Percentiles rank a stretch among this genome's conserved stretches.
These are phyloP conservation scores for Euptelea pleiosperma DNA, from an alignment of 164 flowering plant species.

Conservation along the genomic window DNA sequence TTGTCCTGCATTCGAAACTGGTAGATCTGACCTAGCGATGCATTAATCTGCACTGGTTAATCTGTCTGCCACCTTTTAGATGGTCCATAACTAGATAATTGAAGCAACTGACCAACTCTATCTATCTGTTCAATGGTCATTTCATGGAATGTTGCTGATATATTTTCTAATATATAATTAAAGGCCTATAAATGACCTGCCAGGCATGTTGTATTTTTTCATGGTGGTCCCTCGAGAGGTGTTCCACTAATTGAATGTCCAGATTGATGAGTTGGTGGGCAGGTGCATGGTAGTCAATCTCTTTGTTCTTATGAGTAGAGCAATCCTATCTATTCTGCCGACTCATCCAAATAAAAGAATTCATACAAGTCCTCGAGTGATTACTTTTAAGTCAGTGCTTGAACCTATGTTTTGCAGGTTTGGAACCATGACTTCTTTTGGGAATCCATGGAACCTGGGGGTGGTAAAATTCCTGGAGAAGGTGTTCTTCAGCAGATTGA, in stretches of 20 bases:
- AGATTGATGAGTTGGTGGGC: too few species aligned
- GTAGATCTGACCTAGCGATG: too few species aligned
- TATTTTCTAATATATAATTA: too few species aligned
- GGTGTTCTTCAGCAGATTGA: slow-evolving; percentile 82
- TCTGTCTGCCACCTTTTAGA: too few species aligned
- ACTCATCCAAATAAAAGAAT: not conserved
- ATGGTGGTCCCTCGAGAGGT: too few species aligned
- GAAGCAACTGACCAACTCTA: not conserved
- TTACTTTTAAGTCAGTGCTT: not conserved
- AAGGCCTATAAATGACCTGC: too few species aligned
- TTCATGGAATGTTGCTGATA: not conserved
- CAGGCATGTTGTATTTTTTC: too few species aligned
- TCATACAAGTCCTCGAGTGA: not conserved
- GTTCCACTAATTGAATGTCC: too few species aligned
- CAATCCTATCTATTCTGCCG: not conserved
- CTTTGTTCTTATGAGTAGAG: too few species aligned
- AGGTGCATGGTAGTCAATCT: too few species aligned
- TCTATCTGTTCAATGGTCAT: not conserved
- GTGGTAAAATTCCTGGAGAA: slow-evolving; percentile 70
- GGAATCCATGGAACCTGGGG: slow-evolving; percentile 98
- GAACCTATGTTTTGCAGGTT: slow-evolving; percentile 40
- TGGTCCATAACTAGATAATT: not conserved
- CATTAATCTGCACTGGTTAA: too few species aligned
- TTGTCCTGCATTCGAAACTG: too few species aligned
- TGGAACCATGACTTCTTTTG: slow-evolving; percentile 99